Evolutionary conservation across 2,329 filamentous ascomycete species (phyloP).

Genomic region (Colletotrichum caudatum): DNA sequence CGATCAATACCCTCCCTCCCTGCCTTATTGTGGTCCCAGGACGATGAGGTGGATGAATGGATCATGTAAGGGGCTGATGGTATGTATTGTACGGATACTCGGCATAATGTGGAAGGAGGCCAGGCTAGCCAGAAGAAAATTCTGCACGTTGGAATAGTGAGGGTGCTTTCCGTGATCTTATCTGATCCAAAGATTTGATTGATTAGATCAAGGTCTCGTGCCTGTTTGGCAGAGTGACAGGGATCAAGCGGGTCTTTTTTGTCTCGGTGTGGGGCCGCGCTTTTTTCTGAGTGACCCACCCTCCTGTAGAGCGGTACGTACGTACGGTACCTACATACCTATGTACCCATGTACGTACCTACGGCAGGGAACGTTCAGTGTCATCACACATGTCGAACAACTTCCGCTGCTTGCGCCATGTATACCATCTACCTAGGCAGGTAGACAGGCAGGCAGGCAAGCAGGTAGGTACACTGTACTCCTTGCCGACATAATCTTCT

Average conservation of each 20-base stretch:
- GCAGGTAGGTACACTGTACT: neutral
- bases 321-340: too few relatives aligned
- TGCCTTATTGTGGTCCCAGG: neutral
- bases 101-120: constrained; percentile 16
- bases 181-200: constrained; percentile 42
- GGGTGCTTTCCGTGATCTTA: constrained; percentile 38
- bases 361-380: constrained; percentile 16
- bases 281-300: constrained; percentile 2
- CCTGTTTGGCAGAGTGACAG: constrained; percentile 20
- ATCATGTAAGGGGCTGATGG: neutral
- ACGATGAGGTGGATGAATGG: neutral
- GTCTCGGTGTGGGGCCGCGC: neutral
- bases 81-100: too few relatives aligned
- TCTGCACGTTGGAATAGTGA: constrained; percentile 27
- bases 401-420: neutral
- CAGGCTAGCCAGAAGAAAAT: constrained; percentile 9
- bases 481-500: neutral
- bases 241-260: neutral
- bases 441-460: too few relatives aligned
- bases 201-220: constrained; percentile 39
- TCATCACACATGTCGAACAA: constrained; percentile 15
- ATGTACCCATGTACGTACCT: too few relatives aligned
- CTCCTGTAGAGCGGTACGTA: neutral
- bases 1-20: too few relatives aligned
- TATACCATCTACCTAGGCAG: neutral